Conservation (phyloP, 129 eudicot species). For the Heracleum sosnowskyi region DNA sequence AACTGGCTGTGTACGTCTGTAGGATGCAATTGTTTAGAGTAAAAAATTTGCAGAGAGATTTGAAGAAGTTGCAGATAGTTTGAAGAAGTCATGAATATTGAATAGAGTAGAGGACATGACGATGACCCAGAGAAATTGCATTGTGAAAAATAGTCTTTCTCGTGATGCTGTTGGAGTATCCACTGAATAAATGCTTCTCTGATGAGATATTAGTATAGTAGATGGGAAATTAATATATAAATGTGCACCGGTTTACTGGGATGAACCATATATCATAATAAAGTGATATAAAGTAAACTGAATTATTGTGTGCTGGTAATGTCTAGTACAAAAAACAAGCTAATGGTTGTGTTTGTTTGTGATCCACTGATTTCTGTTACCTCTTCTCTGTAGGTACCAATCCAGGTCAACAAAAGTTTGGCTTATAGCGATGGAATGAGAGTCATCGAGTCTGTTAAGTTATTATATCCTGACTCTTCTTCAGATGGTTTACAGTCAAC, state of each 20-base stretch:
- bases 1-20: too few species aligned
- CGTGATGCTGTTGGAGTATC: not conserved
- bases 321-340: not conserved
- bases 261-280: not conserved
- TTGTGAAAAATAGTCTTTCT: not conserved
- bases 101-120: not conserved
- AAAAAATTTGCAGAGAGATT: too few species aligned
- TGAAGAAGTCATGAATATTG: not conserved
- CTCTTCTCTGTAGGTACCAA: constrained; percentile 57
- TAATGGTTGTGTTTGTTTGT: not conserved
- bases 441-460: constrained; percentile 60
- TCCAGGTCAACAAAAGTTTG: constrained; percentile 76
- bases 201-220: too few species aligned
- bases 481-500: constrained; percentile 46
- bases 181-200: not conserved
- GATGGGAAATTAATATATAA: not conserved
- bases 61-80: too few species aligned
- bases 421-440: constrained; percentile 80
- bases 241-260: not conserved
- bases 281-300: not conserved
- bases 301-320: constrained; percentile 1
- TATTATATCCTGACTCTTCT: constrained; percentile 27
- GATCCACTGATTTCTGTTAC: not conserved
- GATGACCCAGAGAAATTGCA: not conserved
- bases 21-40: not conserved